Conservation (phyloP, 2,329 filamentous ascomycete genomes). For the Clonostachys byssicola region DNA sequence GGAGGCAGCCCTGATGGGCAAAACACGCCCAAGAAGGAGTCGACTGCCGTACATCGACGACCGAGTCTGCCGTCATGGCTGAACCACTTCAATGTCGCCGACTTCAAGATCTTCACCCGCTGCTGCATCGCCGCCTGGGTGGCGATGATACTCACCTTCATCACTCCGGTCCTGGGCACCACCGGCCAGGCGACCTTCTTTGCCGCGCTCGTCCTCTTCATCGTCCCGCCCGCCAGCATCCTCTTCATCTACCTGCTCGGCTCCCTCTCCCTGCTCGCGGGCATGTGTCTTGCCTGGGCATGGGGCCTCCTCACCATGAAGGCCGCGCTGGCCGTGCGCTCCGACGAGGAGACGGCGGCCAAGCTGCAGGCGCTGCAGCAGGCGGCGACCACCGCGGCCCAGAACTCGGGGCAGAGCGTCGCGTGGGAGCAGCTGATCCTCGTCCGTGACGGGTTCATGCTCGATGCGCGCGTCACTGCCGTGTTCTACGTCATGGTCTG, state of each 20-base stretch:
- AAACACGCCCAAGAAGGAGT: no score
- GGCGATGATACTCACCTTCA: slow-evolving; percentile 38
- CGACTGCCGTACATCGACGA: no score
- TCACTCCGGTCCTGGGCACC: slow-evolving; percentile 29
- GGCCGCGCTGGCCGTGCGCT: slow-evolving; percentile 35
- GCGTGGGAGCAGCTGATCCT: slow-evolving; percentile 24
- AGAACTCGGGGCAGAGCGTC: slow-evolving; percentile 2
- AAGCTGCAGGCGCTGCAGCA: slow-evolving; percentile 23
- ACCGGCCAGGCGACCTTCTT: slow-evolving; percentile 42
- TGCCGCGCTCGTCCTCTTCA: slow-evolving; percentile 31
- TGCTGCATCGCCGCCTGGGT: slow-evolving; percentile 42
- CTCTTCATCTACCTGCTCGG: slow-evolving; percentile 38
- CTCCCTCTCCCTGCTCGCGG: slow-evolving; percentile 33
- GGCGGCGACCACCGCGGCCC: slow-evolving; percentile 20
- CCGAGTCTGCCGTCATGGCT: slow-evolving; percentile 19
- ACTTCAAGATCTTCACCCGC: slow-evolving; percentile 40
- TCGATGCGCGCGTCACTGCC: slow-evolving; percentile 37
- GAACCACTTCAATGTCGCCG: slow-evolving; percentile 39
- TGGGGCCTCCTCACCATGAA: slow-evolving; percentile 46
- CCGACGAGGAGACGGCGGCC: slow-evolving; percentile 27
- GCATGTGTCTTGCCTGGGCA: slow-evolving; percentile 41
- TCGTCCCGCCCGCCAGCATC: slow-evolving; percentile 38
- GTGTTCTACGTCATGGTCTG: slow-evolving; percentile 29
- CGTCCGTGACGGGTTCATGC: slow-evolving; percentile 38
- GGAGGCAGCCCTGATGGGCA: no score